phyloP scores from a whole-genome alignment of 2,329 filamentous ascomycete genomes.

The Trichoderma semiorbis region DNA sequence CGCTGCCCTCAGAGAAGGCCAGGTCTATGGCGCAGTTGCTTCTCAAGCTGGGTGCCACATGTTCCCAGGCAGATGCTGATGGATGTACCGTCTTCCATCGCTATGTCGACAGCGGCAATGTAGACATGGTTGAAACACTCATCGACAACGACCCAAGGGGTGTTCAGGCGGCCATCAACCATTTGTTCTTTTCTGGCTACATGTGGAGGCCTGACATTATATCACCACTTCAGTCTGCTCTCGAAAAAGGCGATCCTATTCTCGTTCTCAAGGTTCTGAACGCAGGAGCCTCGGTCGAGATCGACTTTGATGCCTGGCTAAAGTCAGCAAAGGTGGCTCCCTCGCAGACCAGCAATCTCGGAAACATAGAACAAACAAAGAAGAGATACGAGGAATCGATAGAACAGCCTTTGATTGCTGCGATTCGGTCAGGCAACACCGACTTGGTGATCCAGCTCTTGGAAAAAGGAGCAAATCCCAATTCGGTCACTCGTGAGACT shows the following conservation, averaged over 20 bases:
- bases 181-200: constrained; percentile 47
- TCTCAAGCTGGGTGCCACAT: constrained; percentile 67
- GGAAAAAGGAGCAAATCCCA: constrained; percentile 61
- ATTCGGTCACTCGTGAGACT: constrained; percentile 48
- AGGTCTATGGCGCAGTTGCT: constrained; percentile 62
- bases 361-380: constrained; percentile 47
- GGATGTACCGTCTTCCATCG: constrained; percentile 65
- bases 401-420: constrained; percentile 65
- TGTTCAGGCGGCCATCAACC: constrained; percentile 62
- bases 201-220: constrained; percentile 35
- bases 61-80: constrained; percentile 65
- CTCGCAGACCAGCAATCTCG: constrained; percentile 31
- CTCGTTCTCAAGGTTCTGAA: constrained; percentile 60
- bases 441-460: constrained; percentile 57
- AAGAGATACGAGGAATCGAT: constrained; percentile 43
- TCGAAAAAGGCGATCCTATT: constrained; percentile 49
- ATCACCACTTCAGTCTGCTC: constrained; percentile 57
- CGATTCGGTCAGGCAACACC: constrained; percentile 44
- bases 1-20: constrained; percentile 60
- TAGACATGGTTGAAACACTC: constrained; percentile 47
- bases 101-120: constrained; percentile 51
- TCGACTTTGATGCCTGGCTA: constrained; percentile 63
- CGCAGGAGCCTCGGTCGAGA: constrained; percentile 55
- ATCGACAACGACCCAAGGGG: constrained; percentile 57
- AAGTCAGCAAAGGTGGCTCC: constrained; percentile 51